phyloP scores from a whole-genome alignment of 441 rosid species.

The Croton laevigatus region DNA sequence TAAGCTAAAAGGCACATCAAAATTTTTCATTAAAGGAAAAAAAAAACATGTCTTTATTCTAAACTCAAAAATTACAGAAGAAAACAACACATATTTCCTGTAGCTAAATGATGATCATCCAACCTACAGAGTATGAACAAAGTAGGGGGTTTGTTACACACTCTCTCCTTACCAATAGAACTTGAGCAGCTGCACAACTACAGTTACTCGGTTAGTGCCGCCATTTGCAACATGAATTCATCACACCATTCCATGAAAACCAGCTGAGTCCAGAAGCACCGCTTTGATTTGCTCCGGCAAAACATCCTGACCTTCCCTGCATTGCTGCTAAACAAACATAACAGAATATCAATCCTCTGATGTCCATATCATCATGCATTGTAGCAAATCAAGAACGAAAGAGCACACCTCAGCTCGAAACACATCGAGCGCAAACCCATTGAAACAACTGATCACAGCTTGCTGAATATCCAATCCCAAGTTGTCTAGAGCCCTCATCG shows the following conservation, averaged over 20 bases:
- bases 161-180: conserved; percentile 3
- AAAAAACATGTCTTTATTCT: conserved; percentile 1
- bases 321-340: conserved; percentile 39
- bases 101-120: neutral
- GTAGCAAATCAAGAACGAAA: neutral
- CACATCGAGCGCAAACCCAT: conserved; percentile 64
- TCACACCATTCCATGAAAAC: conserved; percentile 53
- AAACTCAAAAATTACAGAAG: too few relatives aligned
- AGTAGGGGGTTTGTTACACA: neutral
- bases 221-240: neutral
- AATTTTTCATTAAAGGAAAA: neutral
- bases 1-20: neutral
- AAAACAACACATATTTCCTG: neutral
- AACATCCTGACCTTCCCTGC: conserved; percentile 53
- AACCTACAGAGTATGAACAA: neutral
- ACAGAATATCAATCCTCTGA: neutral
- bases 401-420: conserved; percentile 59
- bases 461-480: conserved; percentile 64
- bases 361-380: neutral
- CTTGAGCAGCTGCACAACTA: conserved; percentile 10
- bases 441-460: conserved; percentile 69
- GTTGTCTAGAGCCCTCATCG: conserved; percentile 56
- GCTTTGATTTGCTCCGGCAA: conserved; percentile 70
- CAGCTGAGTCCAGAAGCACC: conserved; percentile 68
- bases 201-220: conserved; percentile 22